Evolutionary conservation across 257 asterid genomes (phyloP).

Genomic region (Cinchona pubescens): DNA sequence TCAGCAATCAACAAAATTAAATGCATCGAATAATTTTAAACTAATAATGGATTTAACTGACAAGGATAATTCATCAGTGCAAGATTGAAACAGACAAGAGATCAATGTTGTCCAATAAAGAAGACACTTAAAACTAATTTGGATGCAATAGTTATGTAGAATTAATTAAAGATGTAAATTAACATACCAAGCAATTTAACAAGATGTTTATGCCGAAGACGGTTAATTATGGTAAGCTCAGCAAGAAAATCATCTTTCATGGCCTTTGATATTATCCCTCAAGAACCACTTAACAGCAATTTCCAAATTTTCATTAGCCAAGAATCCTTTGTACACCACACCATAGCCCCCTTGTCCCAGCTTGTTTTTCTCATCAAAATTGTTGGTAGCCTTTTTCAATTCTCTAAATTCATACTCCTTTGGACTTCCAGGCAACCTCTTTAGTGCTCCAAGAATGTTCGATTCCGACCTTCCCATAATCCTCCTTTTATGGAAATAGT

Average conservation of each 20-base stretch:
- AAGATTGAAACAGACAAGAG: neutral
- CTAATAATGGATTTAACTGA: neutral
- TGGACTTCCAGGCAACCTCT: slow-evolving; percentile 76
- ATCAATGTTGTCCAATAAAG: neutral
- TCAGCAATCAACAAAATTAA: neutral
- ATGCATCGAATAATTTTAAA: neutral
- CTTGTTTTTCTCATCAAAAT: slow-evolving; percentile 63
- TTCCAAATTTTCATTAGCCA: slow-evolving; percentile 55
- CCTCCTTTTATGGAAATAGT: slow-evolving; percentile 31
- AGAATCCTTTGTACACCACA: slow-evolving; percentile 61
- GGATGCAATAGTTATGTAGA: neutral
- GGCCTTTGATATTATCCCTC: slow-evolving; percentile 72
- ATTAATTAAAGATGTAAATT: neutral
- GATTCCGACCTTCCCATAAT: slow-evolving; percentile 33
- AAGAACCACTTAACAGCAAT: slow-evolving; percentile 82
- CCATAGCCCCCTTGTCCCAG: slow-evolving; percentile 93
- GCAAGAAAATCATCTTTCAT: slow-evolving; percentile 87
- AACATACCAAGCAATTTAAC: slow-evolving; percentile 72
- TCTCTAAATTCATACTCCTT: slow-evolving; percentile 65
- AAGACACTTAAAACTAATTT: neutral
- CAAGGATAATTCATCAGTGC: neutral
- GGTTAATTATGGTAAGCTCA: slow-evolving; percentile 83
- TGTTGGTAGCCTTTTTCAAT: slow-evolving; percentile 68
- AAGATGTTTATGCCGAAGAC: slow-evolving; percentile 85
- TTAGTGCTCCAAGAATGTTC: slow-evolving; percentile 53